Conservation (phyloP, 441 rosid genomes). For the Theobroma grandiflorum region DNA sequence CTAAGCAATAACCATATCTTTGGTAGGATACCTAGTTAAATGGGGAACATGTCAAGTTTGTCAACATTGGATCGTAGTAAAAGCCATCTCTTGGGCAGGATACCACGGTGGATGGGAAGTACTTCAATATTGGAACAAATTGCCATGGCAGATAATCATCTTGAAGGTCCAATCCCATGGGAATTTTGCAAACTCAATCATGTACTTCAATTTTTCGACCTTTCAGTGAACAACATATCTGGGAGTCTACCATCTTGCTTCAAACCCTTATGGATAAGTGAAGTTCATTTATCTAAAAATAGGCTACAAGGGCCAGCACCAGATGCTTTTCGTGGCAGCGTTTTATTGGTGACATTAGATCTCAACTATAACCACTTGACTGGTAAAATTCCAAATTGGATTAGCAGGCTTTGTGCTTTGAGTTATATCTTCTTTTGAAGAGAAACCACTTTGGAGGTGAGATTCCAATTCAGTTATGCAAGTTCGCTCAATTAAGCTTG, state of each 20-base stretch:
- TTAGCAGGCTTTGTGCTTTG: neutral
- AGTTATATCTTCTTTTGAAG: too few species aligned
- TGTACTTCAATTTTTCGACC: neutral
- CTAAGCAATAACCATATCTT: slow-evolving; percentile 11
- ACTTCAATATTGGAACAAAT: neutral
- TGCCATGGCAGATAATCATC: slow-evolving; percentile 19
- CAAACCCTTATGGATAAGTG: rapidly evolving
- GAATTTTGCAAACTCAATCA: slow-evolving; percentile 7
- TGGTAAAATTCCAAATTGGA: neutral
- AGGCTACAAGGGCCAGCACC: slow-evolving; percentile 3
- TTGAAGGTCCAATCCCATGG: slow-evolving; percentile 27
- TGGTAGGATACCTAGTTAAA: slow-evolving; percentile 19
- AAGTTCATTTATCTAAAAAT: slow-evolving; percentile 16
- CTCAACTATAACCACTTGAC: slow-evolving; percentile 3
- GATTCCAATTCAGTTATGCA: too few species aligned
- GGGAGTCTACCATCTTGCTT: slow-evolving; percentile 18
- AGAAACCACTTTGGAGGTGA: too few species aligned
- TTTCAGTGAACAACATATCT: slow-evolving; percentile 22
- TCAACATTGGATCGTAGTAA: too few species aligned
- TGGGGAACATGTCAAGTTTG: neutral
- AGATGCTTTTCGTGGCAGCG: neutral
- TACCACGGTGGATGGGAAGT: too few species aligned
- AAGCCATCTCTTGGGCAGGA: too few species aligned
- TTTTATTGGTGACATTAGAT: neutral
- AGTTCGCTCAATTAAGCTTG: too few species aligned